Evolutionary conservation across 352 stramenopile genomes (phyloP).

Genomic region (Pelagophyceae sp.): DNA sequence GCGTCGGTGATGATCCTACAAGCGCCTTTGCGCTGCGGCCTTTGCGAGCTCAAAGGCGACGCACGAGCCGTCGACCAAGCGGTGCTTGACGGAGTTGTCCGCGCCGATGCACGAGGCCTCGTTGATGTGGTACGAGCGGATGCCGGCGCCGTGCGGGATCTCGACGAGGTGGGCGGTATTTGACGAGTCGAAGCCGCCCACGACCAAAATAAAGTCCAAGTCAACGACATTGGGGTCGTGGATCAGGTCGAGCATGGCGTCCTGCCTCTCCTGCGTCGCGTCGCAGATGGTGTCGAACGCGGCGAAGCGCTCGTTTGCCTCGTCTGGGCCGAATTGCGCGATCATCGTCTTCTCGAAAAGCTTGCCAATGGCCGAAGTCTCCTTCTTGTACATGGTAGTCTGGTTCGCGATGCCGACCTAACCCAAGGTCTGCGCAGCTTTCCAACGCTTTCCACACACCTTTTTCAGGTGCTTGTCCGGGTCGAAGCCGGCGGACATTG

Average conservation of each 20-base stretch:
- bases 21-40: no score
- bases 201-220: constrained; percentile 69
- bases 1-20: constrained; percentile 38
- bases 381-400: constrained; percentile 78
- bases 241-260: constrained; percentile 64
- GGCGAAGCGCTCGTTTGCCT: constrained; percentile 58
- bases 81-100: constrained; percentile 67
- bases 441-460: no score
- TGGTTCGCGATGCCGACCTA: constrained; percentile 71
- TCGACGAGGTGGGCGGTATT: constrained; percentile 71
- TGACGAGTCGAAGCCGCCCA: constrained; percentile 68
- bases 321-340: constrained; percentile 58
- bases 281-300: constrained; percentile 78
- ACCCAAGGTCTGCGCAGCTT: no score
- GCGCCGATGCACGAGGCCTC: constrained; percentile 55
- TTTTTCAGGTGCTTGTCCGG: constrained; percentile 65
- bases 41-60: constrained; percentile 31
- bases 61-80: constrained; percentile 52
- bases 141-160: constrained; percentile 55
- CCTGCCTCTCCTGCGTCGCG: constrained; percentile 67
- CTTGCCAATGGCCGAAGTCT: constrained; percentile 58
- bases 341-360: constrained; percentile 70
- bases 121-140: constrained; percentile 67
- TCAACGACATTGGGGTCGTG: constrained; percentile 45
- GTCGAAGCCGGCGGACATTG: constrained; percentile 64